Conservation (phyloP, 2,329 filamentous ascomycete species). For the Pleoardoris graminearum region DNA sequence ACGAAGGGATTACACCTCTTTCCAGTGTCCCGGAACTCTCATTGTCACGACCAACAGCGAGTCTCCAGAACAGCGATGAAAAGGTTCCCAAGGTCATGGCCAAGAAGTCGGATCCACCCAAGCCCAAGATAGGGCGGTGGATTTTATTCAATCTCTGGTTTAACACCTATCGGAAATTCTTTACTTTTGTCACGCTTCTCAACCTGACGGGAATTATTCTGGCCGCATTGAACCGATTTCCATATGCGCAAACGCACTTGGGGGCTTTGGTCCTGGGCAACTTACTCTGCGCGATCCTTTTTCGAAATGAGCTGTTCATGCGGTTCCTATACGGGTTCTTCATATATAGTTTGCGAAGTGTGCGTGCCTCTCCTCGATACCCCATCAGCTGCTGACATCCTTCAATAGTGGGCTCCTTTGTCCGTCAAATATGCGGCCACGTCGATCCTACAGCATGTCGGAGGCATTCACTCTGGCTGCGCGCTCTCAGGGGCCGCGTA, state of each 20-base stretch:
- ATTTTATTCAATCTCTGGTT: conserved; percentile 40
- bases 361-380: conserved; percentile 11
- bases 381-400: conserved; percentile 8
- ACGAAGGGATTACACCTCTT: conserved; percentile 40
- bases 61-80: conserved; percentile 21
- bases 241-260: conserved; percentile 38
- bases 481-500: conserved; percentile 41
- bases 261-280: conserved; percentile 41
- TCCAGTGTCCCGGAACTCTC: conserved; percentile 39
- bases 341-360: conserved; percentile 36
- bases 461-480: conserved; percentile 43
- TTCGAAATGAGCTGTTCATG: conserved; percentile 41
- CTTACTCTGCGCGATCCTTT: conserved; percentile 34
- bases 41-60: conserved; percentile 23
- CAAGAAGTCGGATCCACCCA: conserved; percentile 22
- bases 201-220: conserved; percentile 38
- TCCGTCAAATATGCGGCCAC: conserved; percentile 36
- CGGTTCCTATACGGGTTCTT: conserved; percentile 37
- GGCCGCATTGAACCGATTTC: conserved; percentile 31
- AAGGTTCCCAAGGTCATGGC: conserved; percentile 18
- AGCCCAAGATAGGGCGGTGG: conserved; percentile 29
- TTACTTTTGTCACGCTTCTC: conserved; percentile 35
- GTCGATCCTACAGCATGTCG: conserved; percentile 39
- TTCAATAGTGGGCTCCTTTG: conserved; percentile 37
- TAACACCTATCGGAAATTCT: conserved; percentile 44